Conservation (phyloP, 768 basidiomycete species). For the Boletellus emodensis region DNA sequence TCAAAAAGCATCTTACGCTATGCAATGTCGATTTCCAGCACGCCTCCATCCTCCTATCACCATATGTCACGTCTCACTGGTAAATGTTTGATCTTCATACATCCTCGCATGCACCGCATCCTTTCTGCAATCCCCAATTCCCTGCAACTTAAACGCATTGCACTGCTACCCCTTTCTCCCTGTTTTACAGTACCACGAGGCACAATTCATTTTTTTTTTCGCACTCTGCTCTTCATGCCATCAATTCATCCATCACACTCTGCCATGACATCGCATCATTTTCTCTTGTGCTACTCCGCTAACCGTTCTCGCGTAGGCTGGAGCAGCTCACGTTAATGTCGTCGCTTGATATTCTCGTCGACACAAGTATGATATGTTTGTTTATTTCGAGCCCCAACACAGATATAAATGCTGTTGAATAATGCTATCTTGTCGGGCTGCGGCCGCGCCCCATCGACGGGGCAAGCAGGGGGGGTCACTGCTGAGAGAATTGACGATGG, state of each 20-base stretch:
- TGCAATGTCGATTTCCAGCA: conserved; percentile 12
- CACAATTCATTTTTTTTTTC: conserved; percentile 13
- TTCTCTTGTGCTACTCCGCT: conserved; percentile 6
- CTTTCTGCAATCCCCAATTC: conserved; percentile 15
- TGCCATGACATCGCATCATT: conserved; percentile 19
- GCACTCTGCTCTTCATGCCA: conserved; percentile 25
- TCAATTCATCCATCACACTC: conserved; percentile 12
- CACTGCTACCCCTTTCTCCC: conserved; percentile 10
- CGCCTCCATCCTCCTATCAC: conserved; percentile 8
- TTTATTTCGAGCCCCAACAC: conserved; percentile 3
- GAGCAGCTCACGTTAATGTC: conserved; percentile 18
- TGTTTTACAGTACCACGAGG: conserved; percentile 14
- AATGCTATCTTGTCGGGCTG: background rate
- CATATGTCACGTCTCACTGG: conserved; percentile 16
- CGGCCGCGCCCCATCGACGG: background rate
- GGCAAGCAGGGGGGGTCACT: background rate
- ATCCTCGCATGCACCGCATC: conserved; percentile 24
- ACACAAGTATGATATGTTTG: conserved; percentile 22
- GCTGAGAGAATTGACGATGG: no score
- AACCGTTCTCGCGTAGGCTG: conserved; percentile 15
- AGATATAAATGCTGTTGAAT: background rate
- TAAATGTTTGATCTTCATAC: conserved; percentile 18
- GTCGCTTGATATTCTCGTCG: conserved; percentile 7
- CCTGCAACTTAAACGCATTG: conserved; percentile 24
- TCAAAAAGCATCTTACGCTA: conserved; percentile 17